Base-by-base conservation (phyloP, 2,329 filamentous ascomycete species). In the Cephalotrichum gorgonifer region DNA sequence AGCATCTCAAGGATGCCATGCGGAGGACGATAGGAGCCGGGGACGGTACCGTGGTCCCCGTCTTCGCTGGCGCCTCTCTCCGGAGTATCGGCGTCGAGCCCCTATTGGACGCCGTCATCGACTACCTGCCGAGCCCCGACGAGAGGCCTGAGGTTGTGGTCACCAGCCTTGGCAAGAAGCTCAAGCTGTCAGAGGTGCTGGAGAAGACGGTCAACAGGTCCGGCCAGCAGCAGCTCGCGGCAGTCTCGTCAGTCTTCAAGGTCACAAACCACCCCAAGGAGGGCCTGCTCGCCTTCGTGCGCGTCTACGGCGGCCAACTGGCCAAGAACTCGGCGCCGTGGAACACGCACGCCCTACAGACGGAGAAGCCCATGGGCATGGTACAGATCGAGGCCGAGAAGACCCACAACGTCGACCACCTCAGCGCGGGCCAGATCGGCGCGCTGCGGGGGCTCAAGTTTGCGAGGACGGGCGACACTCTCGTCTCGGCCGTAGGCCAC, bases 71-170 rank as follows among this genome's bases (percentile, higher is more conserved):
- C 2, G 90, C 91, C 5, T 96, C 90, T 63, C 89, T 97, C 65
- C 81, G 86, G 39, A 95, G 97, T 55, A 88, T 97, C 53, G 93
- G 93, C 7, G 89, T 97, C 4, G 88, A 96, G 62, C 88, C 90
- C 26, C 72, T 98, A 22, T 76, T 97, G 48, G 89, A 97, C 62
- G 88, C 88, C 33, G 81, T 97, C 12, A 80, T 88, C 8, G 87
- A 96, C 59, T 83, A 96, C 43, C 73, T 97, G 2, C 93, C 93
- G 0, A 87, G 81, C 54, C 93, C 93, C 1, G 68, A 75, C 1
- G 88, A 96, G 60, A 76, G 87, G 17, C 86, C 88, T 8, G 85
- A 91, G 58, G 78, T 88, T 1, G 82, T 89, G 56, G 79, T 96
- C 47, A 85, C 79, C 47, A 69, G 90, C 3, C 83, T 81, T 0